Evolutionary conservation across 768 basidiomycete genomes (phyloP).

Genomic region (Udeniomyces megalosporus): DNA sequence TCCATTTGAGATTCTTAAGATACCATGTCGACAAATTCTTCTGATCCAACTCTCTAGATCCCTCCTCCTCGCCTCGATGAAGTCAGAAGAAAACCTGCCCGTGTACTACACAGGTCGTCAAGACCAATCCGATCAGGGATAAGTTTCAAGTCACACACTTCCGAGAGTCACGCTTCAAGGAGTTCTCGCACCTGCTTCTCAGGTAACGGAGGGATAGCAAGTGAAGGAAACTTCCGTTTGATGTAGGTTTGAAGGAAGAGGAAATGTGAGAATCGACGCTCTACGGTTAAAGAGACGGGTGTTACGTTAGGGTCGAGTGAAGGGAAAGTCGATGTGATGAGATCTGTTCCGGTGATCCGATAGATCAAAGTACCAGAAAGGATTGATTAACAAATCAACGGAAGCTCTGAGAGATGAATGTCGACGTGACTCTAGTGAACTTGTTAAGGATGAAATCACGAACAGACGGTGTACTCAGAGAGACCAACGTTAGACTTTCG

Average conservation of each 20-base stretch:
- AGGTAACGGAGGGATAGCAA: slow-evolving; percentile 64
- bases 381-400: neutral
- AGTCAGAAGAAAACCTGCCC: slow-evolving; percentile 60
- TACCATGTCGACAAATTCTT: slow-evolving; percentile 53
- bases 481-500: slow-evolving; percentile 43
- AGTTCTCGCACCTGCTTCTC: slow-evolving; percentile 42
- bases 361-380: no score
- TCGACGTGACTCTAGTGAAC: neutral
- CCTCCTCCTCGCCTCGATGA: slow-evolving; percentile 63
- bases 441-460: neutral
- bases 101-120: slow-evolving; percentile 34
- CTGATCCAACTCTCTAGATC: slow-evolving; percentile 66
- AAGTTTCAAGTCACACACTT: no score
- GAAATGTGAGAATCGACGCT: slow-evolving; percentile 73
- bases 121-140: no score
- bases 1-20: slow-evolving; percentile 61
- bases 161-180: neutral
- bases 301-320: neutral
- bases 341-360: slow-evolving; percentile 30
- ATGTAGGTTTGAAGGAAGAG: slow-evolving; percentile 58
- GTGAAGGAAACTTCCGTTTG: slow-evolving; percentile 50
- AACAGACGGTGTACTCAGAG: slow-evolving; percentile 52
- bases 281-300: slow-evolving; percentile 31
- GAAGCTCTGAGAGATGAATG: neutral
- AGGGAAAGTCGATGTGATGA: slow-evolving; percentile 53